Evolutionary conservation across 148 eudicot genomes (phyloP), one percentile per base, ranked within the genome.

Genomic region (Cornus controversa): DNA sequence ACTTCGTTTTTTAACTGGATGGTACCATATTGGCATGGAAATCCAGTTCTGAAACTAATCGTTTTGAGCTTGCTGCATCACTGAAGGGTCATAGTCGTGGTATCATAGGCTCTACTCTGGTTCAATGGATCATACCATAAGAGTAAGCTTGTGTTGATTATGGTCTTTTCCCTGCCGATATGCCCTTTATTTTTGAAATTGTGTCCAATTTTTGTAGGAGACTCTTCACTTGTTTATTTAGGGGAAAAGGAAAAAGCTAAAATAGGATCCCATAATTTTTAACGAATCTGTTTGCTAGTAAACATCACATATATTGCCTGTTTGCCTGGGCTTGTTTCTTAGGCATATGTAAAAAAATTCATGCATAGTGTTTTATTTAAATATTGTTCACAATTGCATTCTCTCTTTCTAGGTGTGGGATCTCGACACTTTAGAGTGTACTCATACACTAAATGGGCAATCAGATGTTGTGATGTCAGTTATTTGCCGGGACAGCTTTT

Each of bases 11-110:
- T 45, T 23, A 73, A 77, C 86, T 89, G 91, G 91, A 85, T 75
- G 94, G 97, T 50, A 74, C 80, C 37, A 85, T 92, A 79, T 77
- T 82, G 66, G 91, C 75, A 18, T 92, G 94, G 94, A 86, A 72
- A 53, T 82, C 78, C 73, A 71, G 80, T 66, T 78, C 80, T 20
- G 79, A 67, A 54, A 78, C 80, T 27, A 66, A 14, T 69, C 64
- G 71, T 23, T 79, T 84, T 75, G 85, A 87, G 77, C 73, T 60
- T 7, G 74, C 74, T 24, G 80, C 84, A 40, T 24, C 82, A 27
- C 50, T 90, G 62, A 83, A 85, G 75, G 94, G 90, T 18, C 97
- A 92, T 73, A 76, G 65, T 28, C 60, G 80, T 47, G 79, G 82
- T 65, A 88, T 92, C 9, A 79, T 6, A 71, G 73, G 78, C 90